Evolutionary conservation across 345 rosid genomes (phyloP), one percentile per base, ranked within the genome.

Genomic region (Gossypium herbaceum): DNA sequence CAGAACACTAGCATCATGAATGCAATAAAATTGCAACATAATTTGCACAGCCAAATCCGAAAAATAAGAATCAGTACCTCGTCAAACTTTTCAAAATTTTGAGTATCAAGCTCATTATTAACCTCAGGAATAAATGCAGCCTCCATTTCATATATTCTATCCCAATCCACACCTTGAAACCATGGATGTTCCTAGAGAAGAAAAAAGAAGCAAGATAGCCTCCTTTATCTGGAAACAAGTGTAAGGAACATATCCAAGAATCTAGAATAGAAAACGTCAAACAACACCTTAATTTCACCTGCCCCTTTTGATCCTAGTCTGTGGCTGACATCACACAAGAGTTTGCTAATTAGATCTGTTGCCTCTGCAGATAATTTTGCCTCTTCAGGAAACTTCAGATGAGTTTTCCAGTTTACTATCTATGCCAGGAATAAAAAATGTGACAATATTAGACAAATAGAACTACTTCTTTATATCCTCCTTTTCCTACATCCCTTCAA

Each of bases 331-430:
- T 86, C 90, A 71, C 98, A 92, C 77, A 92, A 86, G 73, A 94
- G 95, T 79, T 85, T 90, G 84, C 88, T 81, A 71, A 90, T 76
- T 39, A 94, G 80, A 81, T 94, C 97, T 77, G 84, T 86, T 75
- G 97, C 97, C 79, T 76, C 90, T 22, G 81, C 75, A 78, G 98
- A 85, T 79, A 94, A 82, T 76, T 73, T 88, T 76, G 91, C 97
- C 86, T 94, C 98, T 84, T 88, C 94, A 68, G 97, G 98, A 78
- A 91, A 92, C 89, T 94, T 94, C 84, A 94, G 80, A 87, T 92
- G 97, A 62, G 91, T 87, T 91, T 74, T 94, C 98, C 98, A 91
- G 77, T 92, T 90, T 58, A 94, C 97, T 77, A 92, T 94, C 97
- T 92, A 84, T 58, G 71, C 68, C 71, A 75, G 61, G 24, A 73